phyloP scores from a whole-genome alignment of 495 filamentous ascomycete genomes.

The Massariosphaeria phaeospora region DNA sequence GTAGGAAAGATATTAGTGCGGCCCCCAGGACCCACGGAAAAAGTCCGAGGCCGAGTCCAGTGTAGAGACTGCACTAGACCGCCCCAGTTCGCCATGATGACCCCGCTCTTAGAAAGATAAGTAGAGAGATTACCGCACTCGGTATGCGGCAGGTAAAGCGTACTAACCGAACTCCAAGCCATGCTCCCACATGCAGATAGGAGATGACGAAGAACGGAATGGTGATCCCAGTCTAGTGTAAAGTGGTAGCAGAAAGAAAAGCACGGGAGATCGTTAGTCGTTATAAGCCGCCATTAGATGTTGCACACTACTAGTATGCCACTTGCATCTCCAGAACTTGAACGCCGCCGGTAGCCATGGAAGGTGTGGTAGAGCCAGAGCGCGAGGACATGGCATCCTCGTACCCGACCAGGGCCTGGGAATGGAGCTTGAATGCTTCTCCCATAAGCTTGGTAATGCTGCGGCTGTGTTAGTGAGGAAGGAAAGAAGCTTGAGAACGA shows the following conservation, averaged over 20 bases:
- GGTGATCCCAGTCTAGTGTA: constrained; percentile 30
- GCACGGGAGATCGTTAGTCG: constrained; percentile 14
- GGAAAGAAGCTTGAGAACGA: constrained; percentile 2
- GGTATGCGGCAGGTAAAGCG: constrained; percentile 23
- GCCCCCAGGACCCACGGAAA: constrained; percentile 13
- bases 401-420: constrained; percentile 88
- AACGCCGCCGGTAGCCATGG: constrained; percentile 34
- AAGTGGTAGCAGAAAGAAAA: neutral
- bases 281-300: constrained; percentile 19
- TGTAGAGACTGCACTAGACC: constrained; percentile 20
- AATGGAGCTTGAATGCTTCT: constrained; percentile 95
- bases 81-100: constrained; percentile 26
- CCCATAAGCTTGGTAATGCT: constrained; percentile 98
- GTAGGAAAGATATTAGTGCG: constrained; percentile 29
- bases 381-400: constrained; percentile 60
- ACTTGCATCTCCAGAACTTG: constrained; percentile 39
- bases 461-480: constrained; percentile 20
- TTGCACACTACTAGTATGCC: constrained; percentile 29
- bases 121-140: constrained; percentile 13
- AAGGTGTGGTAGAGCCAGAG: constrained; percentile 36
- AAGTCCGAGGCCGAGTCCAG: constrained; percentile 32
- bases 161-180: constrained; percentile 28
- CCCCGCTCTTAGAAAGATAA: constrained; percentile 10
- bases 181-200: constrained; percentile 32
- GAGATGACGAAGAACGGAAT: constrained; percentile 26